Evolutionary conservation across 257 asterid genomes (phyloP).

Genomic region (Asclepias syriaca): DNA sequence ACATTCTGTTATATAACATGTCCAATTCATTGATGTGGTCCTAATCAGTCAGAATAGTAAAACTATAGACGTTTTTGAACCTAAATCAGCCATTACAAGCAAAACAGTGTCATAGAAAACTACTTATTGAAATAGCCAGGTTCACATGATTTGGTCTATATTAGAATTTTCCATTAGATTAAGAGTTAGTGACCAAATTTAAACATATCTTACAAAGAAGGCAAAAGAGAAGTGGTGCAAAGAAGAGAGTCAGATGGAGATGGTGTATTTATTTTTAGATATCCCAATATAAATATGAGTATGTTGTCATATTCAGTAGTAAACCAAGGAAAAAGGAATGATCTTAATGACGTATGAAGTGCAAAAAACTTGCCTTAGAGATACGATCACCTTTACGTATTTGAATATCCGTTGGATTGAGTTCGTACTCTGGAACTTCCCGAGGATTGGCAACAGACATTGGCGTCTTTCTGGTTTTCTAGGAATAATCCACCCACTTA

Average conservation of each 20-base stretch:
- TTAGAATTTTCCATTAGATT: neutral
- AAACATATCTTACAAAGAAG: too few relatives aligned
- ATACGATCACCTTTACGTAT: constrained; percentile 90
- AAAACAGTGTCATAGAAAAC: neutral
- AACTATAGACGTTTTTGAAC: too few relatives aligned
- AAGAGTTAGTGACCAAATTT: neutral
- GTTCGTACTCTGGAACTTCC: constrained; percentile 97
- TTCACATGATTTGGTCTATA: neutral
- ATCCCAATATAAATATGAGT: neutral
- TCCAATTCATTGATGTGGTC: too few relatives aligned
- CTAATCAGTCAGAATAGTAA: too few relatives aligned
- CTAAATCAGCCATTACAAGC: neutral
- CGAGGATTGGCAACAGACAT: constrained; percentile 94
- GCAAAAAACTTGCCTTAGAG: constrained; percentile 52
- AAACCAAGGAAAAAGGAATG: neutral
- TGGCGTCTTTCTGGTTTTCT: constrained; percentile 96
- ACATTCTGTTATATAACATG: too few relatives aligned
- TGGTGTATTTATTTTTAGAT: neutral
- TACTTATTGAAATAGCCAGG: neutral
- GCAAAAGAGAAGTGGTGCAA: too few relatives aligned
- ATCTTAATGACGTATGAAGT: constrained; percentile 7
- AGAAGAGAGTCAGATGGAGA: neutral
- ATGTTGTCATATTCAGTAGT: neutral
- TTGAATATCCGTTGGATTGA: constrained; percentile 87
- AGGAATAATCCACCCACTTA: constrained; percentile 31